Evolutionary conservation across 2,329 filamentous ascomycete genomes (phyloP).

Genomic region (Claviceps pazoutovae): DNA sequence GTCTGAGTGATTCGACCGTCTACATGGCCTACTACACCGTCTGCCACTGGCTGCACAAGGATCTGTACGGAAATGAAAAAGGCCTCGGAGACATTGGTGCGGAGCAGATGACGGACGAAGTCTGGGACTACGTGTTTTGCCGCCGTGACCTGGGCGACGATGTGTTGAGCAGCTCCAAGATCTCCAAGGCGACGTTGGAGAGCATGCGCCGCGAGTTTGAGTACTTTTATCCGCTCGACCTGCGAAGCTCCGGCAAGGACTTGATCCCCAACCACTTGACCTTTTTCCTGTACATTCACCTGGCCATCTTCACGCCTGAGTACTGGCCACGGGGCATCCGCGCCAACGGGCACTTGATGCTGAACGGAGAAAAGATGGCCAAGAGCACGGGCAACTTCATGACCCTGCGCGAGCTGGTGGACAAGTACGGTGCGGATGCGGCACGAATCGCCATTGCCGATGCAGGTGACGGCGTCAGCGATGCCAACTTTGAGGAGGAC

Average conservation of each 20-base stretch:
- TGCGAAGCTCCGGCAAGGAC: slow-evolving; percentile 83
- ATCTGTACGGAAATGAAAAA: slow-evolving; percentile 66
- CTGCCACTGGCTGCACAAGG: slow-evolving; percentile 57
- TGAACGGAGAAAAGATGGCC: slow-evolving; percentile 98
- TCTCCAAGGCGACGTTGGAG: slow-evolving; percentile 59
- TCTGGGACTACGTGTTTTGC: slow-evolving; percentile 93
- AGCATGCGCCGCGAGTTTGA: slow-evolving; percentile 83
- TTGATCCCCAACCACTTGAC: slow-evolving; percentile 88
- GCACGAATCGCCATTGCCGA: slow-evolving; percentile 84
- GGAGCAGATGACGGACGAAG: slow-evolving; percentile 85
- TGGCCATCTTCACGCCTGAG: slow-evolving; percentile 74
- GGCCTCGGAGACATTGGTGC: slow-evolving; percentile 56
- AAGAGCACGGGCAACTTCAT: slow-evolving; percentile 97
- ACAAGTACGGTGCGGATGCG: slow-evolving; percentile 91
- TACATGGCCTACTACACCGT: slow-evolving; percentile 77
- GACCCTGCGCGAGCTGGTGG: slow-evolving; percentile 70
- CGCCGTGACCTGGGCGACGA: slow-evolving; percentile 56
- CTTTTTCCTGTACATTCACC: slow-evolving; percentile 88
- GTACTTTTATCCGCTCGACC: slow-evolving; percentile 92
- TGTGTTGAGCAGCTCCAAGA: slow-evolving; percentile 50
- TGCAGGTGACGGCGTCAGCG: slow-evolving; percentile 83
- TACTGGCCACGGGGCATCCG: slow-evolving; percentile 83
- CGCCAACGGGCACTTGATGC: slow-evolving; percentile 80
- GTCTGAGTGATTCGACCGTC: slow-evolving; percentile 79
- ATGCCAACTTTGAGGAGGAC: slow-evolving; percentile 94